Evolutionary conservation across 2,329 filamentous ascomycete genomes (phyloP).

Genomic region (Aspergillus neoniger): DNA sequence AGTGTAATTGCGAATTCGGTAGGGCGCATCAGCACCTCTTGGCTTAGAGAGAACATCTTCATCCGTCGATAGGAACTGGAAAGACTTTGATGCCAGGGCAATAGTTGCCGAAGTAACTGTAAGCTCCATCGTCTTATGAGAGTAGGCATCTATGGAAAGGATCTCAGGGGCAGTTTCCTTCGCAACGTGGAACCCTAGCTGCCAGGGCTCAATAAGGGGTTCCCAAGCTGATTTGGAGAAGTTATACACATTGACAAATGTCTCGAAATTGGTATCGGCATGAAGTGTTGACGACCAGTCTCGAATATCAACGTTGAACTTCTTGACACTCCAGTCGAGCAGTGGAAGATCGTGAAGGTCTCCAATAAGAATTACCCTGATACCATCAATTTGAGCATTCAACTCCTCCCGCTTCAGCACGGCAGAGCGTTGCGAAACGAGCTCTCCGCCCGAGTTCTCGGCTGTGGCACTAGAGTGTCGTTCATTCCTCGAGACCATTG

Average conservation of each 20-base stretch:
- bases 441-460: constrained; percentile 42
- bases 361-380: constrained; percentile 91
- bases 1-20: constrained; percentile 91
- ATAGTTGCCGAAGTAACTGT: constrained; percentile 93
- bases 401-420: constrained; percentile 74
- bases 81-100: constrained; percentile 87
- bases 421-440: constrained; percentile 47
- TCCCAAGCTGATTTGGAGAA: constrained; percentile 99
- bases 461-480: constrained; percentile 49
- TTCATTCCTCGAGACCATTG: constrained; percentile 47
- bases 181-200: constrained; percentile 85
- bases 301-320: constrained; percentile 78
- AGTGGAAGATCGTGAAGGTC: constrained; percentile 95
- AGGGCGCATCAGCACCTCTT: constrained; percentile 85
- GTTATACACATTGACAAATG: constrained; percentile 96
- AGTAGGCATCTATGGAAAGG: constrained; percentile 81
- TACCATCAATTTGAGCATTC: constrained; percentile 80
- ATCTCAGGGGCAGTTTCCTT: constrained; percentile 74
- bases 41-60: constrained; percentile 94
- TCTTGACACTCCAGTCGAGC: constrained; percentile 88
- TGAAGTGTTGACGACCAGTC: constrained; percentile 90
- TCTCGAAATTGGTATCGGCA: constrained; percentile 86
- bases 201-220: constrained; percentile 93
- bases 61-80: constrained; percentile 82
- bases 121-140: constrained; percentile 86